A percentile compares a stretch with the other conserved stretches of the same genome.
Evolutionary conservation across 2,329 filamentous ascomycete genomes (phyloP).

Genomic region (Leptographium radiaticola): DNA sequence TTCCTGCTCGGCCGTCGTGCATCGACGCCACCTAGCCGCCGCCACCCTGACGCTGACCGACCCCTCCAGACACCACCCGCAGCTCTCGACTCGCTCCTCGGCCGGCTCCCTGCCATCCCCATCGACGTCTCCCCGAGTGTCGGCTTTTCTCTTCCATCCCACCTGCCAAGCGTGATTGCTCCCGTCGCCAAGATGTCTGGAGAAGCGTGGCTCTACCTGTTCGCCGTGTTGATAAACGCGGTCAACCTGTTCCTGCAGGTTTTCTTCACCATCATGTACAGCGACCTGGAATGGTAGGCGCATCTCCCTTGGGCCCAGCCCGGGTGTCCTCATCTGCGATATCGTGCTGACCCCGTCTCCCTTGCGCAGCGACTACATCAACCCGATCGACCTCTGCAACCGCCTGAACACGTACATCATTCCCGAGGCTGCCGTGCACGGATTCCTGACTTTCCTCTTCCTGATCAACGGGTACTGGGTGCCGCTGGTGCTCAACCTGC

Average conservation of each 20-base stretch:
- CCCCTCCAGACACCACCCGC: background rate
- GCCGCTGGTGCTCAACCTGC: constrained; percentile 80
- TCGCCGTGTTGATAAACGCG: constrained; percentile 97
- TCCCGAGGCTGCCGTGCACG: constrained; percentile 94
- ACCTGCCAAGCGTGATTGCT: background rate
- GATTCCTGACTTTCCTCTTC: constrained; percentile 89
- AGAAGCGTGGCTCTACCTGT: constrained; percentile 95
- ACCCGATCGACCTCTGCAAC: constrained; percentile 99
- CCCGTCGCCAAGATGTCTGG: constrained; percentile 59
- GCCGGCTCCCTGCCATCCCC: background rate
- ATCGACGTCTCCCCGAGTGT: background rate
- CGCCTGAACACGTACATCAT: constrained; percentile 99
- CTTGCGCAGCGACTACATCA: constrained; percentile 81
- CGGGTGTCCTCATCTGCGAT: background rate
- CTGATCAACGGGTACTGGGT: constrained; percentile 99
- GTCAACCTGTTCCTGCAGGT: constrained; percentile 99
- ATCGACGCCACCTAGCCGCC: background rate
- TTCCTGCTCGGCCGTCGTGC: background rate
- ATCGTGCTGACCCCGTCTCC: background rate
- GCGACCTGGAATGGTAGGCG: constrained; percentile 92
- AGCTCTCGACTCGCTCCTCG: background rate
- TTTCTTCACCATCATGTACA: constrained; percentile 99
- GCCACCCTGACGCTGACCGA: background rate
- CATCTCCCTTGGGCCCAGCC: background rate
- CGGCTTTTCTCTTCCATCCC: background rate